Base-by-base conservation (phyloP, 2,329 filamentous ascomycete genomes). In the Ophiostoma ips region DNA sequence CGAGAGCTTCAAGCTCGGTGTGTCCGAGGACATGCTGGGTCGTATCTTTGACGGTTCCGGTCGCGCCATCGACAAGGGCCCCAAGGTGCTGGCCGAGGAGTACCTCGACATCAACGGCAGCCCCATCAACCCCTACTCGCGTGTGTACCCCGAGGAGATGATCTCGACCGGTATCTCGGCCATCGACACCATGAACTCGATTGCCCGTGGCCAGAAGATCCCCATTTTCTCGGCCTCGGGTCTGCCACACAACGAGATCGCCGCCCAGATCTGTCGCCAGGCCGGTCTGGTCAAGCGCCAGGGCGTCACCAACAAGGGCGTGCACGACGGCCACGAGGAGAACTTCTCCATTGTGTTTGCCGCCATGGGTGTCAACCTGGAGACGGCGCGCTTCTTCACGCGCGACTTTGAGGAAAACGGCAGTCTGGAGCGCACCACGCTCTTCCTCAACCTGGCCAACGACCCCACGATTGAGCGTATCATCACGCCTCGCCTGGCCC, bases 291-390 rank as follows among this genome's bases (percentile, higher is more conserved):
- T 96, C 57, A 81, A 88, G 68, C 70, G 76, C 59, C 63, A 87
- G 74, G 76, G 88, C 48, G 68, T 81, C 49, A 83, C 88, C 34
- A 94, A 87, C 66, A 98, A 98, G 79, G 89, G 84, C 57, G 82
- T 92, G 24, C 92, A 98, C 64, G 94, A 98, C 63, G 89, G 82
- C 51, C 92, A 98, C 69, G 88, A 95, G 63, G 92, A 98, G 64
- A 98, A 98, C 75, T 98, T 98, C 77, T 95, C 89, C 54, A 98
- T 98, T 62, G 92, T 98, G 52, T 98, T 98, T 65, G 94, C 87
- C 64, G 92, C 92, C 63, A 98, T 98, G 92, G 92, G 92, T 88
- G 92, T 98, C 60, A 98, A 98, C 74, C 81, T 98, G 83, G 92
- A 98, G 67, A 98, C 92, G 31, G 87, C 85, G 61, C 85, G 92